Percentiles rank a stretch among this genome's conserved stretches.
phyloP scores from a whole-genome alignment of 1,284 basidiomycete genomes.

The Rhodotorula glutinis region DNA sequence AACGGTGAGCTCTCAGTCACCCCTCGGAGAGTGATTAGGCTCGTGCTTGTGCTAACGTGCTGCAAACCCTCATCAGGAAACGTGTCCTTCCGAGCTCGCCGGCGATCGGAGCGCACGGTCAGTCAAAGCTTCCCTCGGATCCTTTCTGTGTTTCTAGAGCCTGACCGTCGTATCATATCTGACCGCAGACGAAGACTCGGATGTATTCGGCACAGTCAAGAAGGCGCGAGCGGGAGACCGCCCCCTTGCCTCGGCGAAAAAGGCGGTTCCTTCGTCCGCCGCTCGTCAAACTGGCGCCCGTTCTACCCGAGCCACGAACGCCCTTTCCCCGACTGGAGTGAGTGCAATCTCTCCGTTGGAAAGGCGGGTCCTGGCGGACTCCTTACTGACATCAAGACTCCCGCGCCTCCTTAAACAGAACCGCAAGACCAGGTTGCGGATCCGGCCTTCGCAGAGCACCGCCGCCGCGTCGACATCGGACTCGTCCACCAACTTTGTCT shows the following conservation, averaged over 20 bases:
- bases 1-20: conserved; percentile 2
- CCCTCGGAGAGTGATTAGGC: too few relatives aligned
- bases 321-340: background rate
- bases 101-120: background rate
- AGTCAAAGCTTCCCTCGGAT: background rate
- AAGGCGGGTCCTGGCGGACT: too few relatives aligned
- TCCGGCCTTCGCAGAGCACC: conserved; percentile 5
- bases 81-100: conserved; percentile 14
- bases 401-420: too few relatives aligned
- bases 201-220: conserved; percentile 8
- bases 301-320: too few relatives aligned
- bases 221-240: conserved; percentile 1
- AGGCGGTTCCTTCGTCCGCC: background rate
- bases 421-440: conserved; percentile 7
- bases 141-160: background rate
- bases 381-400: too few relatives aligned
- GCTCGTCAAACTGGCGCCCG: background rate
- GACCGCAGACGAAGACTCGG: background rate
- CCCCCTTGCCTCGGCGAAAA: background rate
- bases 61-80: conserved; percentile 7
- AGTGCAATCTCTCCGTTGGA: background rate
- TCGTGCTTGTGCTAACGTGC: background rate
- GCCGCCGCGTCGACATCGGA: background rate
- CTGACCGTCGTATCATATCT: too few relatives aligned
- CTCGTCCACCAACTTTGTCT: conserved; percentile 18